A percentile compares a stretch with the other conserved stretches of the same genome.
Conservation (phyloP, 495 filamentous ascomycete genomes). For the Astrothelium macrocarpum region DNA sequence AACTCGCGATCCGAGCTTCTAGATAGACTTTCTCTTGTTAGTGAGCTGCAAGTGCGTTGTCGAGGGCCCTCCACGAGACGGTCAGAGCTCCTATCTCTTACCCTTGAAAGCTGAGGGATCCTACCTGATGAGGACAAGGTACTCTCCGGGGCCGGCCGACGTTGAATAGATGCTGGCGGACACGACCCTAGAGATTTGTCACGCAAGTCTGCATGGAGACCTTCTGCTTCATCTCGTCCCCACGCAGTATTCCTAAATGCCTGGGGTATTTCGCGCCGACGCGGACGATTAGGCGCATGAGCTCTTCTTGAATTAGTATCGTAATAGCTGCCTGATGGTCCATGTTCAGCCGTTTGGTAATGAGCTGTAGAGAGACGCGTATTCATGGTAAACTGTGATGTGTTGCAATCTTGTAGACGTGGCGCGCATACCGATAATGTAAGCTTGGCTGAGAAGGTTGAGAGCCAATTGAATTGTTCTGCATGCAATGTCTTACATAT, state of each 20-base stretch:
- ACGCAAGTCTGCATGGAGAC: neutral
- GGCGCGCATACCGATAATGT: neutral
- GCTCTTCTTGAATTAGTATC: neutral
- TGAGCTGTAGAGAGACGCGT: neutral
- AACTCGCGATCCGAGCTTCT: neutral
- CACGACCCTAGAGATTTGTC: neutral
- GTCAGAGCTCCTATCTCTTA: neutral
- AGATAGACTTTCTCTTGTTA: neutral
- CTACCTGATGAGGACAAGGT: neutral
- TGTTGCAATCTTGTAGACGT: neutral
- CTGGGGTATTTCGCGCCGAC: constrained; percentile 4
- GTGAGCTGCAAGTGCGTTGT: neutral
- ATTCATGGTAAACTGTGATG: neutral
- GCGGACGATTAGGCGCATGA: neutral
- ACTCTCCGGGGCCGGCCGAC: neutral
- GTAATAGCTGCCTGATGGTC: neutral
- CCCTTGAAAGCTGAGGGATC: neutral
- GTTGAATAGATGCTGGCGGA: neutral
- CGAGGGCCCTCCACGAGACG: neutral
- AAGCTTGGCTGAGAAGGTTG: neutral
- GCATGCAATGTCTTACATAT: too few relatives aligned
- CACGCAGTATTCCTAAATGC: constrained; percentile 6
- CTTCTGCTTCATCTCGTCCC: neutral
- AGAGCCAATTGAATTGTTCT: too few relatives aligned
- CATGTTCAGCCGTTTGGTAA: neutral